Base-by-base conservation (phyloP, 176 grass and related monocot genomes). In the Triticum timopheevii region DNA sequence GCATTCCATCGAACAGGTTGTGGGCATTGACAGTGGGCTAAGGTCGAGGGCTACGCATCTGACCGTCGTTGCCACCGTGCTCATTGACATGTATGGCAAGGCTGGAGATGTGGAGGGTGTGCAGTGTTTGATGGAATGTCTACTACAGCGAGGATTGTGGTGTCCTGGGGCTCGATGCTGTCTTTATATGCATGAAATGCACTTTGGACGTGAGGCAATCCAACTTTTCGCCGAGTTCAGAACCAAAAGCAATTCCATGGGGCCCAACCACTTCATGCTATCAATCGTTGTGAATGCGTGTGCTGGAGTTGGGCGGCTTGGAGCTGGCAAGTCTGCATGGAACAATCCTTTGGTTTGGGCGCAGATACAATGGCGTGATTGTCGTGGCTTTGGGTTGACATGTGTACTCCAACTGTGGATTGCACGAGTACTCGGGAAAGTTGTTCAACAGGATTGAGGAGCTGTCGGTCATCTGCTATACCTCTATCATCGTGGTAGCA, bases 31-130 rank as follows among this genome's bases (percentile, higher is more conserved):
- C 25, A 1, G 25, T 25, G 25, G 25, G 1, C 25, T 24, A 90
- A 92, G 64, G 80, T 88, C 38, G 69, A 61, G 42, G 92, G 90
- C 4, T 44, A 75, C 8, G 77, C 36, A 19, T 61, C 77, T 49
- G 88, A 94, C 65, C 4, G 54, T 93, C 20, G 85, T 96, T 11
- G 67, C 78, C 68, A 90, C 91, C 17, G 75, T 92, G 16, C 85
- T 93, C 65, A 67, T 96, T 8, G 76, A 90, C 88, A 93, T 92
- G 94, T 96, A 96, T 10, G 87, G 91, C 27, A 96, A 96, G 86
- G 87, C 87, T 20, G 79, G 90, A 4, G 1, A 61, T 12, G 45
- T 88, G 40, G 49, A 52, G 22, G 77, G 90, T 61, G 92, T 11
- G 80, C 38, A 5, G 50, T 97, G 61, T 93, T 93, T 63, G 90